Percentiles rank a stretch among this genome's conserved stretches.
phyloP scores from a whole-genome alignment of 331 rosid genomes.

The Pyracantha coccinea region DNA sequence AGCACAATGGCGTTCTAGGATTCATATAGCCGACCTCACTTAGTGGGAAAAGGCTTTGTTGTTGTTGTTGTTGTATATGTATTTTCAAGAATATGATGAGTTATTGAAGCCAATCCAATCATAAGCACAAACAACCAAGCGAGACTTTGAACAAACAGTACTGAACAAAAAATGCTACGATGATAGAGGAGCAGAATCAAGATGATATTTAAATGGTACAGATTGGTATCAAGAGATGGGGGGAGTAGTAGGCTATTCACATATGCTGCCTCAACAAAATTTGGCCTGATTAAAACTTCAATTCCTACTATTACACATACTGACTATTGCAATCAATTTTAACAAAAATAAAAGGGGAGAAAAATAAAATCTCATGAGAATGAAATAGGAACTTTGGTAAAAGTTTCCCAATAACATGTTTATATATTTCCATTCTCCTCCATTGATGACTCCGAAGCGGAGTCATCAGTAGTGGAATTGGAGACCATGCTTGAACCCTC shows the following conservation, averaged over 20 bases:
- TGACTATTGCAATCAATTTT: constrained; percentile 45
- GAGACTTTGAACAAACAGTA: too few species aligned
- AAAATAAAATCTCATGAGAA: constrained; percentile 18
- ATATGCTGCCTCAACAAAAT: constrained; percentile 39
- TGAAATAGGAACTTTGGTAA: constrained; percentile 16
- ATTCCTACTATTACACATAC: constrained; percentile 36
- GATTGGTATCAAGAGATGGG: background rate
- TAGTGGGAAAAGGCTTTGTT: too few species aligned
- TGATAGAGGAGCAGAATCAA: background rate
- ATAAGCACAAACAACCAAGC: too few species aligned
- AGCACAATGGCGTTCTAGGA: too few species aligned
- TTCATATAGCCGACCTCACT: too few species aligned
- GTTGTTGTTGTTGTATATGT: too few species aligned
- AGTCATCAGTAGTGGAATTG: constrained; percentile 80
- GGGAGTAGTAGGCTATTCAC: constrained; percentile 26
- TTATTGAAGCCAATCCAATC: too few species aligned
- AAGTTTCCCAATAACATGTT: constrained; percentile 27
- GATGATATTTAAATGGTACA: background rate
- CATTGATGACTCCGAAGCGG: constrained; percentile 81
- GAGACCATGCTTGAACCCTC: constrained; percentile 76
- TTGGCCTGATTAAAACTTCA: constrained; percentile 27
- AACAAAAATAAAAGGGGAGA: constrained; percentile 5
- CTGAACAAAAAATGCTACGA: background rate
- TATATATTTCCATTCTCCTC: constrained; percentile 69
- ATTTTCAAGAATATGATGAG: too few species aligned